phyloP scores from a whole-genome alignment of 192 early-diverging fungal species.

The Jimgerdemannia lactiflua region DNA sequence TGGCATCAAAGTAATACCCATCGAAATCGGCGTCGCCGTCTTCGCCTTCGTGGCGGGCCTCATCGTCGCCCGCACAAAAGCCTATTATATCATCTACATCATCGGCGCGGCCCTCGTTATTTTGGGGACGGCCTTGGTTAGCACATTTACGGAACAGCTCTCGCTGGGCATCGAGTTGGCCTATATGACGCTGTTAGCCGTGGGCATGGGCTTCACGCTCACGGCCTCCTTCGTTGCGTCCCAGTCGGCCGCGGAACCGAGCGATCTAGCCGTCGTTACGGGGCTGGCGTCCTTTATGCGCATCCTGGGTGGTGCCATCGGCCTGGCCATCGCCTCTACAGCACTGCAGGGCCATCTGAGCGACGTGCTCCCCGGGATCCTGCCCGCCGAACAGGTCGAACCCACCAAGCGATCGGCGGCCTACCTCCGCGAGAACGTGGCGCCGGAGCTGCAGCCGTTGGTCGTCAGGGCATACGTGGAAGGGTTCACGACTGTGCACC shows the following conservation, averaged over 20 bases:
- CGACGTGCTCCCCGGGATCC: conserved; percentile 9
- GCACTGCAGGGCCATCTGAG: conserved; percentile 29
- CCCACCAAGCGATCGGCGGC: conserved; percentile 13
- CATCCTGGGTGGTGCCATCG: conserved; percentile 27
- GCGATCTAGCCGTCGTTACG: conserved; percentile 31
- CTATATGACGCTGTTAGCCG: conserved; percentile 21
- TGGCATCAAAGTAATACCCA: conserved; percentile 36
- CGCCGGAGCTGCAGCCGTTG: conserved; percentile 7
- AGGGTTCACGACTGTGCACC: conserved; percentile 21
- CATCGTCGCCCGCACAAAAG: conserved; percentile 13
- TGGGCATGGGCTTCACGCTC: conserved; percentile 27
- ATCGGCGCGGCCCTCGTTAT: conserved; percentile 60
- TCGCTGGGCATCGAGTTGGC: conserved; percentile 23
- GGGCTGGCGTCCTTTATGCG: conserved; percentile 30
- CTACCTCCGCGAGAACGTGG: conserved; percentile 18
- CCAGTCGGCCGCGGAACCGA: conserved; percentile 22
- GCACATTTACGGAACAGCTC: conserved; percentile 46
- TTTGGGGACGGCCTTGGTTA: conserved; percentile 62
- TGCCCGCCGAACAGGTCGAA: conserved; percentile 7
- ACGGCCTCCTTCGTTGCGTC: conserved; percentile 27
- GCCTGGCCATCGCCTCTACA: conserved; percentile 25
- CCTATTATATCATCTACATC: conserved; percentile 29
- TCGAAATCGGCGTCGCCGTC: conserved; percentile 26
- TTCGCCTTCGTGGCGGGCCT: conserved; percentile 19
- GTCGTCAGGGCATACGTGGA: conserved; percentile 19